These are phyloP conservation scores for Pyropia yezoensis DNA, from an alignment of 23 red algal species.

Conservation along the genomic window DNA sequence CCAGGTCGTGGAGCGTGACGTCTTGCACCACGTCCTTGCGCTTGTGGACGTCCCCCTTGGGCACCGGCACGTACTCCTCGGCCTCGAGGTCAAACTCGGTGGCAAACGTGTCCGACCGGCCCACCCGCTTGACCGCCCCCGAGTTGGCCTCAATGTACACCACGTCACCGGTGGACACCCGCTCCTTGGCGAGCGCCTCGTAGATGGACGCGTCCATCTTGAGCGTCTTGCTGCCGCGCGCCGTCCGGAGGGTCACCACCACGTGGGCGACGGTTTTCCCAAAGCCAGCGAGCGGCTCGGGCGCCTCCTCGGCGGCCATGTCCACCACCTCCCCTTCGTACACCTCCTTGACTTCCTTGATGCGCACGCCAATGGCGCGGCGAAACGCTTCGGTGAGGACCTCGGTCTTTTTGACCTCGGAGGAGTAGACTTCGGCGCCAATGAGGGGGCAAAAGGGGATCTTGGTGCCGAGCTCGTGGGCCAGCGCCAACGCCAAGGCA, in stretches of 20 bases:
- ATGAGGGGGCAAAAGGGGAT: slow-evolving; percentile 96
- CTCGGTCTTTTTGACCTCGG: slow-evolving; percentile 99
- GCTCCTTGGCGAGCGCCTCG: slow-evolving; percentile 75
- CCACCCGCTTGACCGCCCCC: slow-evolving; percentile 90
- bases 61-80: slow-evolving; percentile 94
- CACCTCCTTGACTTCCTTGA: slow-evolving; percentile 99
- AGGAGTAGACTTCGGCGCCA: slow-evolving; percentile 90
- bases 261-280: slow-evolving; percentile 80
- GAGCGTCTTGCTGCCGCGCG: slow-evolving; percentile 78
- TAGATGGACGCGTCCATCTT: slow-evolving; percentile 87
- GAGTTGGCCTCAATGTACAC: slow-evolving; percentile 95
- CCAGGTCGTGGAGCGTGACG: slow-evolving; percentile 91
- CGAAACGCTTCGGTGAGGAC: slow-evolving; percentile 94
- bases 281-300: slow-evolving; percentile 74
- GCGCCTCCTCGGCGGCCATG: slow-evolving; percentile 77
- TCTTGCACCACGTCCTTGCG: slow-evolving; percentile 93
- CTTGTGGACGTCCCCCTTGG: slow-evolving; percentile 94
- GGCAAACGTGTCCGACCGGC: slow-evolving; percentile 79
- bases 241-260: slow-evolving; percentile 66
- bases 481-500: slow-evolving; percentile 66
- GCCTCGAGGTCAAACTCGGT: slow-evolving; percentile 98
- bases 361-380: slow-evolving; percentile 89
- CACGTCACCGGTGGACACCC: slow-evolving; percentile 81
- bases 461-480: slow-evolving; percentile 71
- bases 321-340: slow-evolving; percentile 98